Base-by-base conservation (phyloP, 164 flowering plant genomes). In the Warburgia ugandensis region DNA sequence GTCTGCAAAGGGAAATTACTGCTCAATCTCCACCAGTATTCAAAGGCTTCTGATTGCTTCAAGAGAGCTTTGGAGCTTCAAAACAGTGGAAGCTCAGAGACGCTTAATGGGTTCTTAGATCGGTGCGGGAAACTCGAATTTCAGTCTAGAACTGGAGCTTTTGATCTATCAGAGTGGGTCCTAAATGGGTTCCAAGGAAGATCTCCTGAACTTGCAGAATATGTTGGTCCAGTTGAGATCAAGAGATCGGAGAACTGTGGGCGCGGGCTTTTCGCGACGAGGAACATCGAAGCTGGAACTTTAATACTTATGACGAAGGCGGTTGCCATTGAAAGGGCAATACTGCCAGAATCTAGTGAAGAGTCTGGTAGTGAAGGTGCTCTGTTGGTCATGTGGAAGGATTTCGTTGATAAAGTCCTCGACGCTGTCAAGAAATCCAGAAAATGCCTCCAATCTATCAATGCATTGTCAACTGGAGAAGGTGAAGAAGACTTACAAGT, bases 311-410 rank as follows among this genome's bases (percentile, higher is more conserved):
- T 80, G 46, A 80, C 89, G 5, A 77, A 77, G 63, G 85, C 95
- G 8, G 66, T 88, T 37, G 95, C 95, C 0, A 64, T 64, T 3
- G 91, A 80, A 47, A 74, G 99, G 52, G 84, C 82, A 7, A 83
- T 92, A 26, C 56, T 85, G 63, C 73, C 80, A 0, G 63, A 67
- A 22, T 19, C 52, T 0, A 58, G 48, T 17, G 62, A 73, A 40
- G 84, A 75, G 58, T 64, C 66, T 4, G n/a, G n/a, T n/a, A 60
- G 68, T 1, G 78, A 80, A 22, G 64, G 64, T 47, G 80, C 68
- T 2, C 80, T 76, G 48, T 52, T 88, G 62, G 88, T 78, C 7
- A 78, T 92, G 84, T 92, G 98, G 98, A 92, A 77, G 80, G 84
- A 78, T 54, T 82, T 92, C 38, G 55, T 86, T 1, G 78, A 73